Base-by-base conservation (phyloP, 2,329 filamentous ascomycete species). In the Exophiala mesophila region DNA sequence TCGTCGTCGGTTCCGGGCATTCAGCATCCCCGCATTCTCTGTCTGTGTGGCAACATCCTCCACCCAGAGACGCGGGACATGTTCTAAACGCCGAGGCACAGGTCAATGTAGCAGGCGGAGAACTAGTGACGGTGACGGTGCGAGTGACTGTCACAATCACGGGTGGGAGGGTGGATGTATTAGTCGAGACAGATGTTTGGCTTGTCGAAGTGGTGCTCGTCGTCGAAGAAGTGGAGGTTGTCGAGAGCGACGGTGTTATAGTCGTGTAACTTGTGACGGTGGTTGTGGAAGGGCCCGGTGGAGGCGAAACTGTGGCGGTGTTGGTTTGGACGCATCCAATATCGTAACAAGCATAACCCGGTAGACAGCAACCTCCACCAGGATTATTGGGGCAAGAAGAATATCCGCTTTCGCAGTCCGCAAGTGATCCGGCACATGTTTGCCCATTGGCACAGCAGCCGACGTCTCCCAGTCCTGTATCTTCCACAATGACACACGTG, bases 301-400 rank as follows among this genome's bases (percentile, higher is more conserved):
- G 23, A 12, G 50, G 42, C 15, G 46, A 36, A 15, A 54, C 28
- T 1, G 54, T 55, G 5, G 57, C 50, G 15, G 57, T 59, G 7
- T 52, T 55, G n/a, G 45, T 55, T 13, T 51, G 45, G 30, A 55
- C 62, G 73, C 78, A 82, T 40, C 77, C 78, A 45, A 71, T 65
- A 38, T 68, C 68, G 28, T 72, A 67, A 59, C 79, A 82, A 5
- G 63, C 64, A 55, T 76, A 80, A 0, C 75, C 77, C 3, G 77
- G 76, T 24, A 81, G 67, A 63, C 78, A 82, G 52, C 78, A 82
- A 1, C 77, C 79, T 2, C 77, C 77, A 30, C 77, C 78, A 3
- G 68, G 55, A 33, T 65, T 69, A 32, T 68, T 65, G 2, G 76
- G 69, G 58, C 78, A 82, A 40, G 66, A 70, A 4, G 67, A 69